Base-by-base conservation (phyloP, 139 green algal species). In the Tetradesmus lagerheimii region DNA sequence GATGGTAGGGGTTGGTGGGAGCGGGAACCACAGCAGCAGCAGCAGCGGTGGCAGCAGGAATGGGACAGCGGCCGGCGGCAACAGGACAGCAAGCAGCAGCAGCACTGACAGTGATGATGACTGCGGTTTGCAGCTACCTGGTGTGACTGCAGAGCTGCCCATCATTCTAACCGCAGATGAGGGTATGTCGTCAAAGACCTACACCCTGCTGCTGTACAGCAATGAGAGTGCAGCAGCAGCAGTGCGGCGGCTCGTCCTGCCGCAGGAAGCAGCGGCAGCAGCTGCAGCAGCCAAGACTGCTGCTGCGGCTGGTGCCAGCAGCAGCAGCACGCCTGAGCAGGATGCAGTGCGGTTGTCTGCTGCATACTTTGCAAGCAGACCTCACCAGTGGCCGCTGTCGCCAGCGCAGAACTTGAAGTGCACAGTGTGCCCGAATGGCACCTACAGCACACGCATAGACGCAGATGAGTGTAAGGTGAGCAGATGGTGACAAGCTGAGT, bases 141-240 rank as follows among this genome's bases (percentile, higher is more conserved):
- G 80, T 1, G 35, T 81, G 31, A 83, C 80, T 35, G 78, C 80
- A 34, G 88, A 91, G 67, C 62, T 91, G 66, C 88, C 88, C 9
- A 50, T 91, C 57, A 91, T 91, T 29, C 14, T 81, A 0, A 91
- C 88, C 23, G 88, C 88, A 31, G 88, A 91, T 66, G 88, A 91
- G 38, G 88, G 88, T 20, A 39, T 41, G 45, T 91, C 88, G 4
- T 85, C 66, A 3, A 88, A 77, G 31, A 91, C 88, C 5, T 91
- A 88, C 80, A 91, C 88, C 4, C 43, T 88, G 11, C 50, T 91
- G 66, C 80, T 91, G 23, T 91, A 91, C 80, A 91, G 77, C 53
- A 82, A 81, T 43, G 77, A 80, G n/a, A 64, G 34, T 45, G 87
- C 76, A 62, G 87, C 76, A 38, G 77, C 35, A 45, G 77, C 76